Percentiles rank a stretch among this genome's conserved stretches.
Conservation (phyloP, 179 eudicot species). For the Actinidia arguta region DNA sequence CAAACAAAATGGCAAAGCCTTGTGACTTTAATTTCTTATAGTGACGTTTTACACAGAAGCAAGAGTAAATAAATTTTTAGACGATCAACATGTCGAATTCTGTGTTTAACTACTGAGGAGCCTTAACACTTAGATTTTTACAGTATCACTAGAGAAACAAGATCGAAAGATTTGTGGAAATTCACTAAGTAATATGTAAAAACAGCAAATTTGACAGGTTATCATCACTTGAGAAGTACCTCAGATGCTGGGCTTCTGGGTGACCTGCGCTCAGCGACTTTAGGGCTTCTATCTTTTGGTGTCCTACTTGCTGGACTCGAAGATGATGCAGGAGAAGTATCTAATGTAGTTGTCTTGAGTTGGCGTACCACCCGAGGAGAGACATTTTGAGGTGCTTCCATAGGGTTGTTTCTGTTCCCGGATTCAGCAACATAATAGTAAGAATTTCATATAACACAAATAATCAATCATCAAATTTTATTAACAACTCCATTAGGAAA, state of each 20-base stretch:
- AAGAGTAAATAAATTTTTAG: background rate
- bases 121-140: background rate
- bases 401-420: slow-evolving; percentile 34
- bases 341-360: slow-evolving; percentile 60
- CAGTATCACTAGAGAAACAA: background rate
- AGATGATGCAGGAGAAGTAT: slow-evolving; percentile 52
- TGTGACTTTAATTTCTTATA: background rate
- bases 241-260: slow-evolving; percentile 72
- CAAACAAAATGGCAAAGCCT: background rate
- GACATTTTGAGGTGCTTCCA: slow-evolving; percentile 56
- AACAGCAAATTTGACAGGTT: background rate
- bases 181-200: background rate
- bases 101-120: background rate
- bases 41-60: background rate
- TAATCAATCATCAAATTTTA: background rate
- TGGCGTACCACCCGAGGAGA: slow-evolving; percentile 62
- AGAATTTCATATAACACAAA: background rate
- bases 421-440: background rate
- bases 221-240: slow-evolving; percentile 45
- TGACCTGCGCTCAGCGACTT: slow-evolving; percentile 61
- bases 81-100: background rate
- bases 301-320: slow-evolving; percentile 44
- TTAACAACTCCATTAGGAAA: slow-evolving; percentile 1
- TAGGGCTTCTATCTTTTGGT: slow-evolving; percentile 73
- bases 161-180: background rate